Evolutionary conservation across 192 early-diverging fungal genomes (phyloP), one percentile per base, ranked within the genome.

Genomic region (Coemansia sp.): DNA sequence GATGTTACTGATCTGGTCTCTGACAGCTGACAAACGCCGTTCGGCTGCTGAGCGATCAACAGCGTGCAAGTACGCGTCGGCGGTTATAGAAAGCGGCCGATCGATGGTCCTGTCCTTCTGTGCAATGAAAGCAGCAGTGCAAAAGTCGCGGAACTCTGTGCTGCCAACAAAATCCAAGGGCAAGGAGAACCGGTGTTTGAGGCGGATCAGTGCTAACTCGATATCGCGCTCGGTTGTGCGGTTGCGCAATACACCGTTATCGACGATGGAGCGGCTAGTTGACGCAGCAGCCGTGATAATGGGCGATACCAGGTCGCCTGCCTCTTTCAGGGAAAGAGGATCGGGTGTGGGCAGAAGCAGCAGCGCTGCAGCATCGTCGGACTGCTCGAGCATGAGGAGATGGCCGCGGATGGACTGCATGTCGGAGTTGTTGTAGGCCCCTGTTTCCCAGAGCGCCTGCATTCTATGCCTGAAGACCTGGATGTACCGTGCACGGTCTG

Each of bases 401-500:
- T 62, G 58, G 0, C 60, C 61, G 1, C 61, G 60, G 40, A 62
- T 57, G 2, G 57, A 28, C 29, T 69, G 59, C 61, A 69, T 58
- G 29, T 69, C 67, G 15, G 33, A 25, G 15, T 60, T 23, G 23
- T 62, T 57, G 30, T 44, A 69, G 10, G 28, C 11, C 19, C 55
- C 34, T 1, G 67, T 52, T 7, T 40, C 60, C 53, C 44, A 20
- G 2, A 69, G 61, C 38, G 42, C 45, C 7, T 60, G 31, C 61
- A 69, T 62, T 15, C 67, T 60, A n/a, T 25, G 31, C 22, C 37
- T 22, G 48, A 44, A 69, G 37, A 69, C 67, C 34, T 52, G 57
- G 29, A 62, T 62, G 17, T 62, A 69, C 13, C 55, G 53, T 17
- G 36, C 47, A 2, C 60, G 59, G 60, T 62, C 42, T 1, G 28